Evolutionary conservation across 2,329 filamentous ascomycete species (phyloP).

Genomic region (Sporothrix mexicana): DNA sequence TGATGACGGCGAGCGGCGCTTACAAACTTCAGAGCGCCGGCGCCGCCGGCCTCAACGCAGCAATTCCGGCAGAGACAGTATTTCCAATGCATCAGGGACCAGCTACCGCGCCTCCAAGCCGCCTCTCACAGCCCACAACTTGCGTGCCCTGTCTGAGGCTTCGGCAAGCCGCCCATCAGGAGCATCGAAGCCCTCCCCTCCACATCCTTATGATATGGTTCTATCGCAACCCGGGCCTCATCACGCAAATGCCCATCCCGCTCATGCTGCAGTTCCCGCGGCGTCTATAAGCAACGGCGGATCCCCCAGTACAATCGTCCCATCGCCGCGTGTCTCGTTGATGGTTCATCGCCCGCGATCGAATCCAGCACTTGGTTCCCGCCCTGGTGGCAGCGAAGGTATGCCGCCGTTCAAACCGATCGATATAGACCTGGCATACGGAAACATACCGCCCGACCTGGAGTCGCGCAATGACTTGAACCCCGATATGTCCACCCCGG

Average conservation of each 20-base stretch:
- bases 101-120: conserved; percentile 41
- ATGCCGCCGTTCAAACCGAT: conserved; percentile 57
- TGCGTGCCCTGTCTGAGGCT: conserved; percentile 59
- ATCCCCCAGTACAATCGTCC: background rate
- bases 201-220: conserved; percentile 51
- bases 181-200: conserved; percentile 49
- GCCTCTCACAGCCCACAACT: conserved; percentile 59
- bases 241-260: background rate
- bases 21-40: conserved; percentile 46
- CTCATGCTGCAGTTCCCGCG: background rate
- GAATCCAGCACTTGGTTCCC: conserved; percentile 46
- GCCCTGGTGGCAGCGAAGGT: conserved; percentile 34
- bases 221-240: conserved; percentile 48
- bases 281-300: background rate
- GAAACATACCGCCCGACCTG: conserved; percentile 76
- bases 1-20: conserved; percentile 42
- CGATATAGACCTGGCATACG: conserved; percentile 93
- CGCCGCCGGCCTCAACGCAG: conserved; percentile 50
- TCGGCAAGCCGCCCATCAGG: conserved; percentile 56
- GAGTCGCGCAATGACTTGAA: conserved; percentile 56
- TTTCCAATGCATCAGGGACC: conserved; percentile 41
- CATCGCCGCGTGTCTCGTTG: conserved; percentile 42
- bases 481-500: background rate
- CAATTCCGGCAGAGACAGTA: conserved; percentile 43
- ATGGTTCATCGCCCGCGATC: conserved; percentile 49